Evolutionary conservation across 2,329 filamentous ascomycete species (phyloP).

Genomic region (Trichoderma cornu-damae): DNA sequence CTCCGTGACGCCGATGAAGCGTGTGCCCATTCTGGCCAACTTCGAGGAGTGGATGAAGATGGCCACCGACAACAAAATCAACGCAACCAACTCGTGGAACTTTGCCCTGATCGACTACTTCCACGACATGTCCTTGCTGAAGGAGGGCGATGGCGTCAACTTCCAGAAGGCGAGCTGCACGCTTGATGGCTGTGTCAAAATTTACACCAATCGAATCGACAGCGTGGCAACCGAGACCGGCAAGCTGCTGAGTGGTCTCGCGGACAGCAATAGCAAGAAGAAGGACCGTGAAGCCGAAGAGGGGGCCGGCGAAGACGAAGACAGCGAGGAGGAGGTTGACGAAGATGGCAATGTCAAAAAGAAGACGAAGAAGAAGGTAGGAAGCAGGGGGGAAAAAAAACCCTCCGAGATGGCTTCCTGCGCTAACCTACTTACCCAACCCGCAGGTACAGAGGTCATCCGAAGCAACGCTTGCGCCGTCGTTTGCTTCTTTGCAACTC

Average conservation of each 20-base stretch:
- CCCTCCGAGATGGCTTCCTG: neutral
- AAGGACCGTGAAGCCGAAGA: conserved; percentile 60
- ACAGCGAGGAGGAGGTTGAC: conserved; percentile 59
- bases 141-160: conserved; percentile 94
- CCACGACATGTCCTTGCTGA: conserved; percentile 95
- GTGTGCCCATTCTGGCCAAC: conserved; percentile 90
- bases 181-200: conserved; percentile 96
- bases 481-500: conserved; percentile 80
- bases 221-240: conserved; percentile 97
- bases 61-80: conserved; percentile 99
- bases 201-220: conserved; percentile 97
- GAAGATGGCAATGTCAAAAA: conserved; percentile 56
- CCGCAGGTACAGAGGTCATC: conserved; percentile 65
- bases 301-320: conserved; percentile 62
- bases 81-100: conserved; percentile 97
- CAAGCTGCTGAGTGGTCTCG: conserved; percentile 86
- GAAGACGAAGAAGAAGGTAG: conserved; percentile 70
- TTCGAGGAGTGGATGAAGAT: conserved; percentile 99
- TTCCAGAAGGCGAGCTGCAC: conserved; percentile 99
- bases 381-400: neutral
- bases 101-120: conserved; percentile 99
- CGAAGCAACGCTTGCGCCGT: conserved; percentile 86
- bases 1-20: conserved; percentile 91
- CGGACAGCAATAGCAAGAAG: conserved; percentile 77
- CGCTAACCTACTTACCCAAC: neutral